Evolutionary conservation across 1,284 basidiomycete species (phyloP), one percentile per base, ranked within the genome.

Genomic region (Tremellales sp.): DNA sequence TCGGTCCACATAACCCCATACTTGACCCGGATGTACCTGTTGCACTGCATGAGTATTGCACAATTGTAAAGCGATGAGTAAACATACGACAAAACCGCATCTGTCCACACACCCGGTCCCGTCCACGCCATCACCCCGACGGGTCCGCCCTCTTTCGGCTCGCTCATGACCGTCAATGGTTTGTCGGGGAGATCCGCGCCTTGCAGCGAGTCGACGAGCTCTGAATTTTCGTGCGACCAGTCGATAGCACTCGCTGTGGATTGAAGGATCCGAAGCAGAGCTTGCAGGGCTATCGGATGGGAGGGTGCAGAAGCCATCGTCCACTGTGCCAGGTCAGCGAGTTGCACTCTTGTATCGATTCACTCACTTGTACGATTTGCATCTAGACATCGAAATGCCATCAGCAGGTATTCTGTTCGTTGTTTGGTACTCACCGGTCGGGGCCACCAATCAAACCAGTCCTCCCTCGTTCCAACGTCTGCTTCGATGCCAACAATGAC

Each of bases 361-460:
- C n/a, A n/a, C n/a, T n/a, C n/a, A n/a, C n/a, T 39, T 39, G 37
- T 6, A 39, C 37, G 9, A 75, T 66, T 53, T 74, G 72, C 13
- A 74, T 54, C 67, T 68, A 18, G 22, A 18, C 34, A 8, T 16
- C 18, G 34, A 36, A 16, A 10, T 36, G 18, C 8, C 29, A 31
- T 8, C n/a, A n/a, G n/a, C n/a, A 36, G 10, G 22, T 36, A 21
- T 36, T 36, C 34, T 8, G 7, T 36, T 16, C n/a, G 7, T 10
- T 19, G 7, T 36, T 9, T 8, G 34, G 34, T 10, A 65, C 71
- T 60, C 28, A 72, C 70, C 5, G 70, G 71, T 26, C 71, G 49
- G 21, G 71, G 60, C 69, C 69, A 73, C 70, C 70, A 72, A 33
- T 67, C 60, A 33, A 61, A 45, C 73, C 73, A 75, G 52, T 75